Percentiles rank a stretch among this genome's conserved stretches.
These are phyloP conservation scores for Pichia cactophila DNA, from an alignment of 1,139 yeast genomes.

Conservation along the genomic window DNA sequence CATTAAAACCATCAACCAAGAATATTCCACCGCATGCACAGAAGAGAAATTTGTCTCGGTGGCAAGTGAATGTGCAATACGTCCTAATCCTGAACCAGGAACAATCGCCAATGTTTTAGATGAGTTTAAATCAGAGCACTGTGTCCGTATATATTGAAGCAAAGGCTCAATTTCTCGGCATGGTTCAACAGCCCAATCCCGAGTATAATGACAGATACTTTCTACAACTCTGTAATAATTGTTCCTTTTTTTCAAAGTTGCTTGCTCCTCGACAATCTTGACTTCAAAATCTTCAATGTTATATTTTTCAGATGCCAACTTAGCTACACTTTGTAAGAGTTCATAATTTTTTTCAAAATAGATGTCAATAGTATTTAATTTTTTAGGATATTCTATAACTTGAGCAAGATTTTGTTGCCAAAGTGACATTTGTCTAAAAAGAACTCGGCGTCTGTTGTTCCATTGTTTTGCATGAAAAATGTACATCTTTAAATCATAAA, in stretches of 20 bases:
- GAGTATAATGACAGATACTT: slow-evolving; percentile 59
- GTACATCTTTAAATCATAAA: slow-evolving; percentile 45
- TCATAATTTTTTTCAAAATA: slow-evolving; percentile 39
- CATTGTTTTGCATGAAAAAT: slow-evolving; percentile 32
- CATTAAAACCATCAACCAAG: slow-evolving; percentile 61
- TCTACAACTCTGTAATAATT: slow-evolving; percentile 57
- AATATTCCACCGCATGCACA: slow-evolving; percentile 66
- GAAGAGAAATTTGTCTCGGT: slow-evolving; percentile 28
- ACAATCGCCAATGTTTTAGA: slow-evolving; percentile 44
- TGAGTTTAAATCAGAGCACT: slow-evolving; percentile 26
- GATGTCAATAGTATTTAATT: slow-evolving; percentile 40
- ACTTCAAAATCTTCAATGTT: slow-evolving; percentile 39
- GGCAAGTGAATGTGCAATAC: slow-evolving; percentile 59
- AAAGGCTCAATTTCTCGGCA: slow-evolving; percentile 46
- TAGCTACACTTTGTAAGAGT: slow-evolving; percentile 39
- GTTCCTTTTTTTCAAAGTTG: slow-evolving; percentile 25
- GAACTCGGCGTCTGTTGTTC: slow-evolving; percentile 38
- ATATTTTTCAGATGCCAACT: slow-evolving; percentile 34
- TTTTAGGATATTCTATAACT: slow-evolving; percentile 41
- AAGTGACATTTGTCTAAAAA: slow-evolving; percentile 45
- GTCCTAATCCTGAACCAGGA: slow-evolving; percentile 79
- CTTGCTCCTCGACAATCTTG: slow-evolving; percentile 19
- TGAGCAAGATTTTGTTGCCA: slow-evolving; percentile 46
- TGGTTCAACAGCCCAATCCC: slow-evolving; percentile 59
- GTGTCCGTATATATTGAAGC: slow-evolving; percentile 31